A percentile compares a stretch with the other conserved stretches of the same genome.
Evolutionary conservation across 2,329 filamentous ascomycete species (phyloP).

Genomic region (Ceratocystis cubensis): DNA sequence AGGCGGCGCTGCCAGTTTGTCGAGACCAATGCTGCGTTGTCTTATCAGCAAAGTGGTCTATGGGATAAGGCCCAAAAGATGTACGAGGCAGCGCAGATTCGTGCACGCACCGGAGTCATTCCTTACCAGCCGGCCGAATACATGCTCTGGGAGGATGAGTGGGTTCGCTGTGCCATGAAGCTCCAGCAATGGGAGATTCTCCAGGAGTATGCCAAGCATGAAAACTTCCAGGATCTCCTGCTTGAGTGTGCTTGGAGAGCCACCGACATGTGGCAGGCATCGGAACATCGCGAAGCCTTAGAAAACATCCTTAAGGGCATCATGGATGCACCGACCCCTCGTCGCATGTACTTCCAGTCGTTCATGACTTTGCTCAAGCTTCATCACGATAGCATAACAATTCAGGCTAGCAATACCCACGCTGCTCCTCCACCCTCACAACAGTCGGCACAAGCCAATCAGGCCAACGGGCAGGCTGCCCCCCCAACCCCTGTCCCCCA

Average conservation of each 20-base stretch:
- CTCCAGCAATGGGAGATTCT: constrained; percentile 98
- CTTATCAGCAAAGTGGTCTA: constrained; percentile 97
- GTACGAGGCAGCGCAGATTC: constrained; percentile 94
- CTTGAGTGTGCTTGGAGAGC: constrained; percentile 93
- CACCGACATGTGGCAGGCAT: constrained; percentile 84
- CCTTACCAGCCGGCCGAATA: constrained; percentile 96
- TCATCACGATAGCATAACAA: constrained; percentile 36
- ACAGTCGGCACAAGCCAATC: constrained; percentile 8
- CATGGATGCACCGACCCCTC: constrained; percentile 89
- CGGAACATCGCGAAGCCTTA: constrained; percentile 75
- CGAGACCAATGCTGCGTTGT: constrained; percentile 91
- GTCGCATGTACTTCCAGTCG: constrained; percentile 91
- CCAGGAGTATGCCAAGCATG: constrained; percentile 94
- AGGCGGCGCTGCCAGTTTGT: constrained; percentile 88
- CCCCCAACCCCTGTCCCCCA: constrained; percentile 1
- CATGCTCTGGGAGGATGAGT: constrained; percentile 99
- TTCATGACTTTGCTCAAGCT: constrained; percentile 95
- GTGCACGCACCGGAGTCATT: constrained; percentile 87
- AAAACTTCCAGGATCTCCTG: constrained; percentile 93
- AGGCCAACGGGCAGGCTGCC: constrained; percentile 10
- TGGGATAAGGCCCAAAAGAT: constrained; percentile 98
- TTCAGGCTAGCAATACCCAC: constrained; percentile 47
- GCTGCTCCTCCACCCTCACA: constrained; percentile 38
- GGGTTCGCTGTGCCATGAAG: constrained; percentile 95
- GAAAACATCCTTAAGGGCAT: constrained; percentile 93